Base-by-base conservation (phyloP, 2,329 filamentous ascomycete species). In the Aspergillus hiratsukae region DNA sequence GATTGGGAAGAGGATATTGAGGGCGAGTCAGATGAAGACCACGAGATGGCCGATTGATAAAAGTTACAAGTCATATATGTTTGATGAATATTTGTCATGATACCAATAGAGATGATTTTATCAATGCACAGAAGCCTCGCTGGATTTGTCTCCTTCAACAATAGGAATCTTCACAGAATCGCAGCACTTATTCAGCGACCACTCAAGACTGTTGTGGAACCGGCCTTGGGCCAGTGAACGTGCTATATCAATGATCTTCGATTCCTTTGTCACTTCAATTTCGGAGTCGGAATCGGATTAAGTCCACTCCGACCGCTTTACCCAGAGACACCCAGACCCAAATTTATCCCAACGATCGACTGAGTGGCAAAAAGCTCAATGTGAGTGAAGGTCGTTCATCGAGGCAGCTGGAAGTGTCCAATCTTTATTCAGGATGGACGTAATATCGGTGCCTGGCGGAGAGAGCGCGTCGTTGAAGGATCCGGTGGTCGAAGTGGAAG, bases 1-100 rank as follows among this genome's bases (percentile, higher is more conserved):
- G 80, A 78, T 10, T 79, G 78, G 48, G 82, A 82, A 23, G 78
- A 76, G 45, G 75, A 81, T 56, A 81, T 83, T 37, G 84, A 83
- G 57, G 83, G 81, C 59, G 81, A 76, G 69, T 77, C 76, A 11
- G 72, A 74, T 49, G 75, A 77, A 54, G 77, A 80, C 59, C 74
- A 79, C 58, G 77, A 80, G 72, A 88, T 85, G 86, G 76, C 69
- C 49, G 77, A 76, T 65, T 76, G 73, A 60, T 79, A 70, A 74
- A 58, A 54, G 58, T 64, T 54, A 67, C 62, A 53, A 68, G 43
- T 23, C 43, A 17, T 45, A 49, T 62, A 58, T 64, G 61, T 62
- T 65, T 53, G 60, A 56, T 59, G 41, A 41, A 55, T 61, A 51
- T 61, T 64, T 67, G 61, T 66, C 31, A 64, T 66, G 68, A 72